Conservation (phyloP, 2,329 filamentous ascomycete species). For the Aspergillus melleus region DNA sequence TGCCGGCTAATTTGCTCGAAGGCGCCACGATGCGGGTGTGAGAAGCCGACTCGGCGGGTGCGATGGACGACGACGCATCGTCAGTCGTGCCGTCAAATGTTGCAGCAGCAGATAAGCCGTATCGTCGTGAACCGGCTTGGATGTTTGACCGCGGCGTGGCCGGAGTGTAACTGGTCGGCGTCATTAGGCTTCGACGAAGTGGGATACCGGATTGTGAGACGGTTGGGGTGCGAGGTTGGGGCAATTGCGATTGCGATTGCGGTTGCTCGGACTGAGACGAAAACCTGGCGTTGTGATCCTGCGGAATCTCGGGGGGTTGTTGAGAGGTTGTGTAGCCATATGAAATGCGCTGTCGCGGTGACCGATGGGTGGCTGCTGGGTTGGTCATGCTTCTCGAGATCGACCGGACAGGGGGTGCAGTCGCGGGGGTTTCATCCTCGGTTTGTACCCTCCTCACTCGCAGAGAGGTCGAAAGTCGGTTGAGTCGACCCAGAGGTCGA, state of each 20-base stretch:
- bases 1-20: constrained; percentile 37
- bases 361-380: constrained; percentile 27
- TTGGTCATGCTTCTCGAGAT: constrained; percentile 45
- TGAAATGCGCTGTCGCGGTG: constrained; percentile 36
- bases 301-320: constrained; percentile 24
- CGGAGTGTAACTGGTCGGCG: constrained; percentile 35
- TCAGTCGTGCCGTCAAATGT: constrained; percentile 20
- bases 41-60: constrained; percentile 23
- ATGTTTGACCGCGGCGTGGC: constrained; percentile 40
- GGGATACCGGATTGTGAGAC: constrained; percentile 36
- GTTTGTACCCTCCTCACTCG: constrained; percentile 37
- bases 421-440: constrained; percentile 38
- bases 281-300: constrained; percentile 22
- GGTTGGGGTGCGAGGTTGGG: constrained; percentile 33
- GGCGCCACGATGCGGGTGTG: constrained; percentile 36
- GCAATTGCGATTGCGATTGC: constrained; percentile 19
- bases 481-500: constrained; percentile 40
- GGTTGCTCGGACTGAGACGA: constrained; percentile 20
- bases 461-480: constrained; percentile 41
- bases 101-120: constrained; percentile 29
- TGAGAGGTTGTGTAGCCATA: constrained; percentile 29
- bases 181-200: constrained; percentile 38
- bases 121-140: constrained; percentile 44
- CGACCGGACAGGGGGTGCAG: constrained; percentile 35
- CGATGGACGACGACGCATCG: constrained; percentile 17